These are phyloP conservation scores for Candida dubliniensis DNA, from an alignment of 1,139 yeast species.

Conservation along the genomic window DNA sequence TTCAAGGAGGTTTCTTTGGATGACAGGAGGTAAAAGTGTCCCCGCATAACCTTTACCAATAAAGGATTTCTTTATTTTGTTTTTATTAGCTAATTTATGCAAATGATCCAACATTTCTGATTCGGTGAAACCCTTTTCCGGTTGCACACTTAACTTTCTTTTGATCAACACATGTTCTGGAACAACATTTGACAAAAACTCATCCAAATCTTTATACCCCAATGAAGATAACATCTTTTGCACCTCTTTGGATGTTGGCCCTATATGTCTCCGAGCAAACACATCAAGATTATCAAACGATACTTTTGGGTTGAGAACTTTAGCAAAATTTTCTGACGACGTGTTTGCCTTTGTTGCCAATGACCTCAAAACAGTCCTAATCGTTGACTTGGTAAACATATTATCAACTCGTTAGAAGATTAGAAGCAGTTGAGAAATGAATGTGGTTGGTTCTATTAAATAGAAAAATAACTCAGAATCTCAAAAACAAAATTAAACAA, in stretches of 20 bases:
- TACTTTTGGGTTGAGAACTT: constrained; percentile 40
- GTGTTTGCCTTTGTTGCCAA: constrained; percentile 44
- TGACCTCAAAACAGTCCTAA: constrained; percentile 12
- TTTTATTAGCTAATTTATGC: constrained; percentile 68
- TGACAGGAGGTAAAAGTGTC: constrained; percentile 85
- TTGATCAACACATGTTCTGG: constrained; percentile 74
- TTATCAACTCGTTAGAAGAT: background rate
- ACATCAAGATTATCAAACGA: constrained; percentile 61
- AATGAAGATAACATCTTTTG: constrained; percentile 61
- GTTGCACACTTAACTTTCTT: constrained; percentile 62
- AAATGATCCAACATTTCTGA: constrained; percentile 74
- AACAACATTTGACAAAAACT: constrained; percentile 70
- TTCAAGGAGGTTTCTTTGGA: constrained; percentile 88
- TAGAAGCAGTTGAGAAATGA: too few relatives aligned
- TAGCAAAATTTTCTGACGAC: constrained; percentile 43
- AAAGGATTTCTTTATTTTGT: constrained; percentile 66
- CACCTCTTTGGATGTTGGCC: constrained; percentile 71
- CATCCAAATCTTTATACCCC: constrained; percentile 66
- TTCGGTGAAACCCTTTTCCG: constrained; percentile 76
- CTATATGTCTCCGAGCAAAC: constrained; percentile 87
- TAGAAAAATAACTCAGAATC: background rate
- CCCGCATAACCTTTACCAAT: constrained; percentile 97
- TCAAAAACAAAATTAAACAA: background rate
- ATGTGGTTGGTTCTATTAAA: background rate
- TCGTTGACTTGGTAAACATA: constrained; percentile 2